Evolutionary conservation across 257 asterid species (phyloP).

Genomic region (Penstemon eatonii): DNA sequence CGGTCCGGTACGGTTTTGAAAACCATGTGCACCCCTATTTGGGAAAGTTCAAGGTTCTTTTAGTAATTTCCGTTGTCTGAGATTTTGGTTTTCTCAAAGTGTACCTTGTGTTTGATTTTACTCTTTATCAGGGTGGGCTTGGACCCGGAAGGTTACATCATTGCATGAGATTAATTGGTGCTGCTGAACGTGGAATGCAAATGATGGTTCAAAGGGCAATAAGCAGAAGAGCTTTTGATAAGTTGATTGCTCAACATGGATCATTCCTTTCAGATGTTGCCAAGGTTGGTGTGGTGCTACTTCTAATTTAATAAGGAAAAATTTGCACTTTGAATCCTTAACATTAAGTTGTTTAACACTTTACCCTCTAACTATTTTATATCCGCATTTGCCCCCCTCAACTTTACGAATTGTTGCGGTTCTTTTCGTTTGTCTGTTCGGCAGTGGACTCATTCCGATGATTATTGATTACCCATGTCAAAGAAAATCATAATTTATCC

Average conservation of each 20-base stretch:
- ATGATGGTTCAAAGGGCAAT: conserved; percentile 82
- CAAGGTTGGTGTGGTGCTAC: conserved; percentile 40
- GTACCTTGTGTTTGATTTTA: conserved; percentile 2
- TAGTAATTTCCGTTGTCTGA: neutral
- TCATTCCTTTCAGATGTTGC: conserved; percentile 90
- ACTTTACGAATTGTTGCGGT: too few relatives aligned
- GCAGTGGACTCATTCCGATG: too few relatives aligned
- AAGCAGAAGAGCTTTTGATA: conserved; percentile 70
- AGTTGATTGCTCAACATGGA: conserved; percentile 86
- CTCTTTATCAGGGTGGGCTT: conserved; percentile 71
- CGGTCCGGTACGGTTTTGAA: too few relatives aligned
- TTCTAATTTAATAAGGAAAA: neutral
- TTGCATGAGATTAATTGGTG: conserved; percentile 96
- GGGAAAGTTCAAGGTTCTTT: neutral
- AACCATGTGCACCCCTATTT: too few relatives aligned
- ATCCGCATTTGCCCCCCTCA: too few relatives aligned
- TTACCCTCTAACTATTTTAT: too few relatives aligned
- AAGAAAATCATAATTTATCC: too few relatives aligned
- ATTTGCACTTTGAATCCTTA: too few relatives aligned
- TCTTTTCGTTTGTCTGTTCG: too few relatives aligned
- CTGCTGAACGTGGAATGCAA: conserved; percentile 97
- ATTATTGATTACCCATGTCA: too few relatives aligned
- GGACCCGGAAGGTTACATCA: conserved; percentile 98
- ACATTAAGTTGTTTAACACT: too few relatives aligned
- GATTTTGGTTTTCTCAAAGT: conserved; percentile 23